phyloP scores from a whole-genome alignment of 2,329 filamentous ascomycete genomes.

The Colletotrichum melonis region DNA sequence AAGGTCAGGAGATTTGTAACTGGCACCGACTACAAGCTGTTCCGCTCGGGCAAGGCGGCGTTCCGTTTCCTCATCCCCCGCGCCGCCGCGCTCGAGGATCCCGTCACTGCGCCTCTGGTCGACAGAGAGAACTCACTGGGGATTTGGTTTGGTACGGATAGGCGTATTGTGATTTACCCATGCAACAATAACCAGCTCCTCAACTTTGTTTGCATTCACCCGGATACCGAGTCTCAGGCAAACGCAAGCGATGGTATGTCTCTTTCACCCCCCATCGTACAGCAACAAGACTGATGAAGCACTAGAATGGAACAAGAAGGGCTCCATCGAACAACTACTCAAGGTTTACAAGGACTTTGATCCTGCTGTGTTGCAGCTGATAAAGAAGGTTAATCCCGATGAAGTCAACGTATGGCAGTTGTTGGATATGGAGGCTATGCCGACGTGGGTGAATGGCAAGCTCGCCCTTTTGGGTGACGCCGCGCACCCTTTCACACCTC shows the following conservation, averaged over 20 bases:
- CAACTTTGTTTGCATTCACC: conserved; percentile 65
- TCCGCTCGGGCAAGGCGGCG: conserved; percentile 63
- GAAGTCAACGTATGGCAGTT: conserved; percentile 68
- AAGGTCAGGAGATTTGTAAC: conserved; percentile 40
- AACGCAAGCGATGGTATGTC: conserved; percentile 44
- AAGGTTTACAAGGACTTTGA: conserved; percentile 56
- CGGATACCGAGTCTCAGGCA: conserved; percentile 52
- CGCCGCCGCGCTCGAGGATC: conserved; percentile 43
- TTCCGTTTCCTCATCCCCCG: conserved; percentile 64
- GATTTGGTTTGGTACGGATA: conserved; percentile 55
- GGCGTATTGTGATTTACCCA: conserved; percentile 60
- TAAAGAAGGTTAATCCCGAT: conserved; percentile 55
- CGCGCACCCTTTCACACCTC: conserved; percentile 75
- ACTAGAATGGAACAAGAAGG: conserved; percentile 53
- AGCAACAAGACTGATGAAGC: background rate
- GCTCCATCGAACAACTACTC: conserved; percentile 49
- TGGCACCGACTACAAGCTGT: conserved; percentile 43
- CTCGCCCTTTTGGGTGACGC: conserved; percentile 74
- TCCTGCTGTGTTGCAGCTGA: conserved; percentile 49
- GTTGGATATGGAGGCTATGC: conserved; percentile 70
- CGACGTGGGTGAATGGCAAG: conserved; percentile 63
- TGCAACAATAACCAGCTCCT: conserved; percentile 55
- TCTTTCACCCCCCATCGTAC: background rate
- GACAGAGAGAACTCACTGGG: conserved; percentile 43
- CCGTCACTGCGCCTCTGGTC: conserved; percentile 46